Conservation (phyloP, 371 early-diverging fungal species). For the Mycotypha africana region DNA sequence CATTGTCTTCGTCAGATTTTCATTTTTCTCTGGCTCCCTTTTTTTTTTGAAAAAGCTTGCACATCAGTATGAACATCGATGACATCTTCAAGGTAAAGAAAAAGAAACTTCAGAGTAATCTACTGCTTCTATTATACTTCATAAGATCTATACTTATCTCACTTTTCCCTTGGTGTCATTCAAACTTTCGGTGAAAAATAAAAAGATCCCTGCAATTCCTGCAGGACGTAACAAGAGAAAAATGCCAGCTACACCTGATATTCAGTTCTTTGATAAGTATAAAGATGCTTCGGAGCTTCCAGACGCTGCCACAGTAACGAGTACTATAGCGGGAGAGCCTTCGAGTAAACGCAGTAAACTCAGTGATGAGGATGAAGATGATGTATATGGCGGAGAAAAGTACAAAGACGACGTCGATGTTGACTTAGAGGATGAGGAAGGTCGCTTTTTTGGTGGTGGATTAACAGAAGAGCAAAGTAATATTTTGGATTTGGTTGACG, state of each 20-base stretch:
- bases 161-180: too few species aligned
- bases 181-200: too few species aligned
- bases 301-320: slow-evolving; percentile 12
- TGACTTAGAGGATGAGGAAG: slow-evolving; percentile 39
- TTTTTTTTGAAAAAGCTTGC: background rate
- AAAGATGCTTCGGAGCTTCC: slow-evolving; percentile 18
- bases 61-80: slow-evolving; percentile 60
- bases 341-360: slow-evolving; percentile 22
- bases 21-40: background rate
- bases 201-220: slow-evolving; percentile 53
- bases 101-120: too few species aligned
- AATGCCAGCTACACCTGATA: slow-evolving; percentile 47
- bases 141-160: background rate
- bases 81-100: slow-evolving; percentile 61
- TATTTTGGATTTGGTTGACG: slow-evolving; percentile 80
- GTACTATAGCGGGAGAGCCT: background rate
- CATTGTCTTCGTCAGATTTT: too few species aligned
- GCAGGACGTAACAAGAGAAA: slow-evolving; percentile 57
- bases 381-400: background rate
- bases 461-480: slow-evolving; percentile 71
- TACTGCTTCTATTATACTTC: too few species aligned
- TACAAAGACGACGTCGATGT: slow-evolving; percentile 15
- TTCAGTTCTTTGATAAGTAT: slow-evolving; percentile 43
- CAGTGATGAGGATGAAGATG: slow-evolving; percentile 14
- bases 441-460: slow-evolving; percentile 85